Evolutionary conservation across 2,329 filamentous ascomycete genomes (phyloP).

Genomic region (Trichoderma aggressivum): DNA sequence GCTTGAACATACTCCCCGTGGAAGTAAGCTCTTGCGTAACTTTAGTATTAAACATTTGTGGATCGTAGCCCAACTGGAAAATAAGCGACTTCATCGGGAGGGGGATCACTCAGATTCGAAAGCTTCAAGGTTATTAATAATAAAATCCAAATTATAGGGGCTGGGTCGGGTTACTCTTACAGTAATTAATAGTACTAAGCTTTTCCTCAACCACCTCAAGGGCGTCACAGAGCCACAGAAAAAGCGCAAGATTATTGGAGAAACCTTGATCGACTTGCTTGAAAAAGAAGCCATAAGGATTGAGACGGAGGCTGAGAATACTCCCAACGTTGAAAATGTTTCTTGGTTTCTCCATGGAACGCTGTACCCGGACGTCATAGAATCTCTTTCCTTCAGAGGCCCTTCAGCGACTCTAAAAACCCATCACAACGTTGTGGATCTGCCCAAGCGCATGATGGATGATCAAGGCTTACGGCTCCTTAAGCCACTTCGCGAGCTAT

Average conservation of each 20-base stretch:
- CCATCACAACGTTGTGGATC: slow-evolving; percentile 65
- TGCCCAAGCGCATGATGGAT: too few species aligned
- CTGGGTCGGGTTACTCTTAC: slow-evolving; percentile 76
- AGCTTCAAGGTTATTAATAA: slow-evolving; percentile 79
- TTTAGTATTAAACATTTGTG: slow-evolving; percentile 82
- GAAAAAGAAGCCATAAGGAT: slow-evolving; percentile 70
- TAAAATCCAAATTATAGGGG: slow-evolving; percentile 71
- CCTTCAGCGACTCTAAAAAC: too few species aligned
- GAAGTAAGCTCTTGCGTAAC: slow-evolving; percentile 68
- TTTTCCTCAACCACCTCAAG: slow-evolving; percentile 72
- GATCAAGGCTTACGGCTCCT: too few species aligned
- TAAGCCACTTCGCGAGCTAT: too few species aligned
- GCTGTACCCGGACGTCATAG: too few species aligned
- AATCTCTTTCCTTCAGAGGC: too few species aligned
- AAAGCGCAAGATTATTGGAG: slow-evolving; percentile 89
- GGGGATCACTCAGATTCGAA: slow-evolving; percentile 76
- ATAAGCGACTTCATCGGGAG: slow-evolving; percentile 81
- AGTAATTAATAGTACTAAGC: slow-evolving; percentile 73
- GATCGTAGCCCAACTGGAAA: slow-evolving; percentile 71
- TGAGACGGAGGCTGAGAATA: slow-evolving; percentile 65
- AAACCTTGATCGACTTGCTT: slow-evolving; percentile 66
- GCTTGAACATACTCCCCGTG: slow-evolving; percentile 53
- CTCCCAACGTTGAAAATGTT: slow-evolving; percentile 67
- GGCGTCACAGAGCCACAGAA: slow-evolving; percentile 77
- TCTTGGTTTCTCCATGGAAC: slow-evolving; percentile 87